phyloP scores from a whole-genome alignment of 164 flowering plant species.

The Vitis vinifera region ASM3070453v1 NC_081822.1:7508001-7508500 shows the following conservation, averaged over 20 bases:
- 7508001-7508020: slow-evolving; percentile 9
- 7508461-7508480: slow-evolving; percentile 39
- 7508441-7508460: slow-evolving; percentile 53
- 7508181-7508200: slow-evolving; percentile 22
- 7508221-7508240: slow-evolving; percentile 18
- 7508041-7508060: slow-evolving; percentile 46
- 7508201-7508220: slow-evolving; percentile 38
- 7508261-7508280: slow-evolving; percentile 1
- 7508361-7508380: not conserved
- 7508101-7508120: slow-evolving; percentile 52
- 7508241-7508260: slow-evolving; percentile 13
- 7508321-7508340: slow-evolving; percentile 55
- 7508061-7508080: slow-evolving; percentile 52
- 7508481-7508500: slow-evolving; percentile 4
- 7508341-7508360: slow-evolving; percentile 18
- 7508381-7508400: slow-evolving; percentile 1
- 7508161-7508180: slow-evolving; percentile 23
- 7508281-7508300: slow-evolving; percentile 8
- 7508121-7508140: slow-evolving; percentile 39
- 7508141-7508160: slow-evolving; percentile 25
- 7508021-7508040: slow-evolving; percentile 33
- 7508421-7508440: slow-evolving; percentile 10
- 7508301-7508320: slow-evolving; percentile 27
- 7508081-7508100: slow-evolving; percentile 59
- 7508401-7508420: slow-evolving; percentile 36